Conservation (phyloP, 1,284 basidiomycete species). For the Cryptococcus sp. region DNA sequence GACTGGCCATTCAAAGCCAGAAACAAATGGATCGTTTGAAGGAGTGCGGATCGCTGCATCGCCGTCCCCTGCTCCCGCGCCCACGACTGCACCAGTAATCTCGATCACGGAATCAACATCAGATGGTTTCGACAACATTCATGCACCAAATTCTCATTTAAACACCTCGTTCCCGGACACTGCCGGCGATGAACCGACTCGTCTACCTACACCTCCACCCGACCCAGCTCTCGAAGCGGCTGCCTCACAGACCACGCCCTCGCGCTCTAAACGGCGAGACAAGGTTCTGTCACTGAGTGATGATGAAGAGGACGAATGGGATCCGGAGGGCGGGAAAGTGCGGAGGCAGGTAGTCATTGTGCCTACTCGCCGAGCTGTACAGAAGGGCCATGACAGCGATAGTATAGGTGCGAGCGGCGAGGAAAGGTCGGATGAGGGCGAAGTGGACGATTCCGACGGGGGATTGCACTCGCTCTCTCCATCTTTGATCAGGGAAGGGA, state of each 20-base stretch:
- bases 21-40: no score
- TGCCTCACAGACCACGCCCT: conserved; percentile 3
- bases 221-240: not conserved
- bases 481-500: conserved; percentile 6
- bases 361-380: conserved; percentile 23
- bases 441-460: conserved; percentile 1
- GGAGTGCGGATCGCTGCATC: no score
- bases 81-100: no score
- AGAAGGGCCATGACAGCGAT: conserved; percentile 12
- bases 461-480: not conserved
- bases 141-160: no score
- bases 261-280: conserved; percentile 6
- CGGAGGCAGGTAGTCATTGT: conserved; percentile 29
- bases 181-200: not conserved
- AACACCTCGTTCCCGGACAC: no score
- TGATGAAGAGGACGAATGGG: conserved; percentile 43
- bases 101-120: no score
- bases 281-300: conserved; percentile 34
- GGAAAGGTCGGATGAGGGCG: conserved; percentile 10
- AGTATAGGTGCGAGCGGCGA: conserved; percentile 7
- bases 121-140: no score
- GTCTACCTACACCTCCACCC: conserved; percentile 4
- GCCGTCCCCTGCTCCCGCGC: no score
- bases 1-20: no score
- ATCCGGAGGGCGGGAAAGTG: conserved; percentile 31